phyloP scores from a whole-genome alignment of 2,329 filamentous ascomycete species.

The Alternaria ventricosa region DNA sequence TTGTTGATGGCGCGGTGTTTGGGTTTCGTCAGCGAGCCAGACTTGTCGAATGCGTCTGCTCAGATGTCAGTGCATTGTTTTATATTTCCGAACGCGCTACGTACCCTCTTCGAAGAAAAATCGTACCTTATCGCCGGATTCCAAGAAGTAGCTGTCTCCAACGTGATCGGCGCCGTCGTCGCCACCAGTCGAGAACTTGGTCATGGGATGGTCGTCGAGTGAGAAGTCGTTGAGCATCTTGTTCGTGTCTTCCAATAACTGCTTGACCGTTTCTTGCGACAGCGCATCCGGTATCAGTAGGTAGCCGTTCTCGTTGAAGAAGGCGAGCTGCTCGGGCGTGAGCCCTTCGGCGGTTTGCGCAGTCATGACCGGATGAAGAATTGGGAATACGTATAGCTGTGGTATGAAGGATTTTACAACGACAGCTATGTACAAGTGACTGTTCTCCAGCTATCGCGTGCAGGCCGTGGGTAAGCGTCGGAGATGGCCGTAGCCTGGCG shows the following conservation, averaged over 20 bases:
- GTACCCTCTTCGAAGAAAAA: conserved; percentile 92
- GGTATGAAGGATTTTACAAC: background rate
- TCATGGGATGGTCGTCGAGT: conserved; percentile 87
- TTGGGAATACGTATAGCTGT: background rate
- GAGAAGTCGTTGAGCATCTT: conserved; percentile 76
- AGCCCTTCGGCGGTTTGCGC: conserved; percentile 60
- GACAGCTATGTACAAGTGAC: background rate
- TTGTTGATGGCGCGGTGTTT: conserved; percentile 85
- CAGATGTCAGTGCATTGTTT: background rate
- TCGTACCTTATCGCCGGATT: conserved; percentile 86
- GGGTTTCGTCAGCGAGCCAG: conserved; percentile 73
- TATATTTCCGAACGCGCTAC: background rate
- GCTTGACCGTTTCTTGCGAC: conserved; percentile 66
- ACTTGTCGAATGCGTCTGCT: conserved; percentile 74
- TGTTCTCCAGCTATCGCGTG: background rate
- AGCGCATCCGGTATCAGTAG: conserved; percentile 84
- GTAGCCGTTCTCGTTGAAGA: conserved; percentile 85
- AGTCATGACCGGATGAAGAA: conserved; percentile 18
- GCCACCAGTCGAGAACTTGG: conserved; percentile 87
- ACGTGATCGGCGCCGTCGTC: conserved; percentile 73
- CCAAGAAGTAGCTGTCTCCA: conserved; percentile 92
- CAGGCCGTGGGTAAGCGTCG: conserved; percentile 22
- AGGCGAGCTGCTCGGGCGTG: conserved; percentile 70
- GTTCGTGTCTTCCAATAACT: conserved; percentile 77
- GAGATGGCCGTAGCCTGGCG: conserved; percentile 27